A percentile compares a stretch with the other conserved stretches of the same genome.
These are phyloP conservation scores for Gryganskiella cystojenkinii DNA, from an alignment of 192 early-diverging fungal species.

Conservation along the genomic window DNA sequence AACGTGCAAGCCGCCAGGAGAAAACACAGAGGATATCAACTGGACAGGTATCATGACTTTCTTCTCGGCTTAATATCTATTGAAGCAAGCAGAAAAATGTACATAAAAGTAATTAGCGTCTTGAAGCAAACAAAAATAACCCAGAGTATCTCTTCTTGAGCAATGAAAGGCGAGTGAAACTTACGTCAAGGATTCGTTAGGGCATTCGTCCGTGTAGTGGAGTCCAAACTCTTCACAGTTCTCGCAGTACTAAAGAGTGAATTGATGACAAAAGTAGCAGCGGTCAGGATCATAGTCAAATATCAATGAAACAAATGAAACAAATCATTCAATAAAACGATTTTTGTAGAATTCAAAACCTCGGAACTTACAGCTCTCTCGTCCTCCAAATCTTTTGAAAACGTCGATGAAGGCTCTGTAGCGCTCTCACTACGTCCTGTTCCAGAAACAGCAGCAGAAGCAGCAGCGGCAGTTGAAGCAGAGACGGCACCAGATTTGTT, in stretches of 20 bases:
- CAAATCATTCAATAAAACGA: not conserved
- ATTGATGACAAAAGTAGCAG: not conserved
- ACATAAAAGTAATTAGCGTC: too few relatives aligned
- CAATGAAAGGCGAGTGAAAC: too few relatives aligned
- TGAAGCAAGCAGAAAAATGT: too few relatives aligned
- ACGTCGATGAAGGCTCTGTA: not conserved
- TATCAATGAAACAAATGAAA: not conserved
- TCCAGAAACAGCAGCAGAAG: not conserved
- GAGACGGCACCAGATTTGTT: constrained; percentile 2
- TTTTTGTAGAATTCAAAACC: constrained; percentile 3
- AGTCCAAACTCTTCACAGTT: constrained; percentile 78
- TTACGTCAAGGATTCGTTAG: constrained; percentile 60
- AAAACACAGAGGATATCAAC: too few relatives aligned
- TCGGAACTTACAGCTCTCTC: constrained; percentile 56
- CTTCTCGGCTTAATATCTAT: too few relatives aligned
- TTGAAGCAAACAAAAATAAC: too few relatives aligned
- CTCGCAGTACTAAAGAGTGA: constrained; percentile 70
- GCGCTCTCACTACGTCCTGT: not conserved
- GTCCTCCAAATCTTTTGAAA: constrained; percentile 24
- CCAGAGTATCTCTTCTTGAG: too few relatives aligned
- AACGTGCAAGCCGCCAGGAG: too few relatives aligned
- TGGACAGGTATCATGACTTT: too few relatives aligned
- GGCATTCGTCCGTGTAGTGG: constrained; percentile 80
- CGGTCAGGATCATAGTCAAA: constrained; percentile 11
- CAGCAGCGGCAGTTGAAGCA: not conserved